These are phyloP conservation scores for Lactuca sativa DNA, from an alignment of 129 eudicot genomes.

Conservation along the genomic window DNA sequence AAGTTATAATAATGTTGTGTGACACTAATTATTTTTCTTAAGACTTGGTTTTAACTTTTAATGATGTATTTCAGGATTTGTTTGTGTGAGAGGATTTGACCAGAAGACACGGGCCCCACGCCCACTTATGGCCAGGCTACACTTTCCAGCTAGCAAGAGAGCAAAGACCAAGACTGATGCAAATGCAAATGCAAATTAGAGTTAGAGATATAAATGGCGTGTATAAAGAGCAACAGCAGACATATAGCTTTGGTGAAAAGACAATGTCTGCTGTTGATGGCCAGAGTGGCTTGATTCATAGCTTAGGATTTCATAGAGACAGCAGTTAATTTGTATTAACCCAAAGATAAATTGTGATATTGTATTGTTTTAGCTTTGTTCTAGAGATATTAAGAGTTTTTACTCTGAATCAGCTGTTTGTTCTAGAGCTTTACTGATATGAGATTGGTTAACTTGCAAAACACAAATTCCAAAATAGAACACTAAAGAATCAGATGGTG, in stretches of 20 bases:
- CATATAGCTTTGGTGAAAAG: neutral
- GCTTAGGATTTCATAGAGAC: slow-evolving; percentile 21
- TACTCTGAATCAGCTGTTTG: neutral
- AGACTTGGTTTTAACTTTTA: neutral
- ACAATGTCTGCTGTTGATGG: slow-evolving; percentile 3
- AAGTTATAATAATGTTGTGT: no score
- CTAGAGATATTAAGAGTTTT: slow-evolving; percentile 8
- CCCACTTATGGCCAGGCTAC: slow-evolving; percentile 79
- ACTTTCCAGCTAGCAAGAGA: slow-evolving; percentile 71
- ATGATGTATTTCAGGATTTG: slow-evolving; percentile 55
- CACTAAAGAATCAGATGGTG: neutral
- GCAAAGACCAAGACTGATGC: slow-evolving; percentile 43
- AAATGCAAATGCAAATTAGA: slow-evolving; percentile 3
- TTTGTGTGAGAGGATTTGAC: slow-evolving; percentile 88
- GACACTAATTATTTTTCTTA: neutral
- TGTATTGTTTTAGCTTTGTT: slow-evolving; percentile 8
- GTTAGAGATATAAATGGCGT: slow-evolving; percentile 7
- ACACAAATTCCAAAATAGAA: neutral
- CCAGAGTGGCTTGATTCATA: slow-evolving; percentile 22
- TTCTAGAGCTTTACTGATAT: neutral
- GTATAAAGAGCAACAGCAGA: slow-evolving; percentile 25
- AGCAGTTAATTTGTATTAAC: slow-evolving; percentile 31
- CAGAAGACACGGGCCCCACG: slow-evolving; percentile 63
- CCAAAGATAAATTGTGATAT: slow-evolving; percentile 10
- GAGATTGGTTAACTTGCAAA: neutral